These are phyloP conservation scores for Baorangia bicolor DNA, from an alignment of 768 basidiomycete species.

Conservation along the genomic window DNA sequence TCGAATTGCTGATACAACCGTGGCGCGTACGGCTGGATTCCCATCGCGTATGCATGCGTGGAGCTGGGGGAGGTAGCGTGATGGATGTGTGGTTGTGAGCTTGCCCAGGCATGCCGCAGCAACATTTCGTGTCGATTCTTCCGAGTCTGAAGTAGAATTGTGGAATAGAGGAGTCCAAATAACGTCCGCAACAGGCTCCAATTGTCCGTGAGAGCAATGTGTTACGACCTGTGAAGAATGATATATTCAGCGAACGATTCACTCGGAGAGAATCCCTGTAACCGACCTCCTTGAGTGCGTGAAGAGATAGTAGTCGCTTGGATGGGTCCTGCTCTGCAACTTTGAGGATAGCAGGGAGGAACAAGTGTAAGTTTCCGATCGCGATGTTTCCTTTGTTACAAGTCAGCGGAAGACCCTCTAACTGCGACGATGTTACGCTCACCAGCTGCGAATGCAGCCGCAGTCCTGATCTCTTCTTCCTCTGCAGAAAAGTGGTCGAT, in stretches of 20 bases:
- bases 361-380: constrained; percentile 86
- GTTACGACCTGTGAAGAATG: constrained; percentile 69
- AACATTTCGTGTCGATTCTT: constrained; percentile 91
- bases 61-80: constrained; percentile 87
- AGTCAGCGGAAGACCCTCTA: background rate
- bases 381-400: constrained; percentile 80
- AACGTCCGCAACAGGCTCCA: constrained; percentile 83
- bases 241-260: background rate
- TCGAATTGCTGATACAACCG: constrained; percentile 89
- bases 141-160: constrained; percentile 77
- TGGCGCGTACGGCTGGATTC: constrained; percentile 74
- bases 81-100: constrained; percentile 87
- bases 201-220: constrained; percentile 79
- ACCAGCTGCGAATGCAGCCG: constrained; percentile 95
- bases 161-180: constrained; percentile 93
- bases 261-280: background rate
- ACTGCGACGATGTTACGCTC: constrained; percentile 16
- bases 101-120: constrained; percentile 97
- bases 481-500: constrained; percentile 75
- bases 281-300: constrained; percentile 88
- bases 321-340: constrained; percentile 71
- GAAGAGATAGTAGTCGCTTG: constrained; percentile 81
- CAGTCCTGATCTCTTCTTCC: constrained; percentile 83
- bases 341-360: constrained; percentile 82
- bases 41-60: constrained; percentile 75